Percentiles rank a stretch among this genome's conserved stretches.
These are phyloP conservation scores for Myxozyma neglecta DNA, from an alignment of 805 yeast species.

Conservation along the genomic window DNA sequence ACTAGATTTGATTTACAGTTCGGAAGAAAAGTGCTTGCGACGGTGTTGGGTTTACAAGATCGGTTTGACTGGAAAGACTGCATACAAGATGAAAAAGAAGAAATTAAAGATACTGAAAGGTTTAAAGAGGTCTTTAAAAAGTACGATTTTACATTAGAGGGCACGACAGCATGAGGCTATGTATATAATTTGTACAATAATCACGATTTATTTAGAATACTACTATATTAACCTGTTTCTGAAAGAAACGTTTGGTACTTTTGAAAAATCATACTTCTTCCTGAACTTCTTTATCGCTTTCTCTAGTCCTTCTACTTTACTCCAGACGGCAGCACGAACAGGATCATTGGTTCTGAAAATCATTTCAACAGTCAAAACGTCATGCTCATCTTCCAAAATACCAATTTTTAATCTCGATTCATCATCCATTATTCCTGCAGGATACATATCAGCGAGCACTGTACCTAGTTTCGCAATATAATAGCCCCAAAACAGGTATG, in stretches of 20 bases:
- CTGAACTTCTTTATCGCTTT: slow-evolving; percentile 60
- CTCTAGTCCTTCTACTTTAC: slow-evolving; percentile 53
- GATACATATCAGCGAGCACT: slow-evolving; percentile 18
- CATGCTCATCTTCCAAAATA: slow-evolving; percentile 6
- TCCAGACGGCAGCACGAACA: slow-evolving; percentile 7
- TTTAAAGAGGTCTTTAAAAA: slow-evolving; percentile 58
- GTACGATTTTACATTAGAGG: slow-evolving; percentile 51
- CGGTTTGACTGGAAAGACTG: slow-evolving; percentile 77
- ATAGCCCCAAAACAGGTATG: slow-evolving; percentile 26
- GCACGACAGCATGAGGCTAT: neutral
- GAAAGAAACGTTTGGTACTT: slow-evolving; percentile 27
- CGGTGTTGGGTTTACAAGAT: slow-evolving; percentile 57
- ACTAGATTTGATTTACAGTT: slow-evolving; percentile 69
- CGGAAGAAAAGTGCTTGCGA: slow-evolving; percentile 77
- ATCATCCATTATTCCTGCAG: slow-evolving; percentile 23
- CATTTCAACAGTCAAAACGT: slow-evolving; percentile 6
- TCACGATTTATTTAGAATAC: neutral
- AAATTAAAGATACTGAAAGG: slow-evolving; percentile 58
- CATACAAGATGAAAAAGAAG: slow-evolving; percentile 61
- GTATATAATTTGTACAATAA: neutral
- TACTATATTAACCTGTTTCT: slow-evolving; percentile 18
- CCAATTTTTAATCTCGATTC: slow-evolving; percentile 11
- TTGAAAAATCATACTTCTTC: slow-evolving; percentile 35
- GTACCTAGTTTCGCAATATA: slow-evolving; percentile 15
- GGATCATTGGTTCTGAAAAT: slow-evolving; percentile 14